phyloP scores from a whole-genome alignment of 352 stramenopile genomes.

The Phytophthora pini region DNA sequence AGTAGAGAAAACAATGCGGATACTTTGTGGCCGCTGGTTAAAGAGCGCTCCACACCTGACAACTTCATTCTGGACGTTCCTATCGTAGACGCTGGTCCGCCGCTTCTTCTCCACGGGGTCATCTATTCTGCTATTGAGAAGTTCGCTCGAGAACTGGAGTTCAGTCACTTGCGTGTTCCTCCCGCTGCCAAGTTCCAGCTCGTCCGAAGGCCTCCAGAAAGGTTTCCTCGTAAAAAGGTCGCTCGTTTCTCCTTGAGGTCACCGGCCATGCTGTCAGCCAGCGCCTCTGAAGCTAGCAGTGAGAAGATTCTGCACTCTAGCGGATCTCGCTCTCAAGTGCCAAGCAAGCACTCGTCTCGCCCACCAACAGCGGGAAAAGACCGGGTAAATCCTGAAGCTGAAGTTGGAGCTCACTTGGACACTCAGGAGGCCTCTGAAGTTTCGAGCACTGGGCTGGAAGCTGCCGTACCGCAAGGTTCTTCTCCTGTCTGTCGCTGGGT shows the following conservation, averaged over 20 bases:
- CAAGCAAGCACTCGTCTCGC: conserved; percentile 25
- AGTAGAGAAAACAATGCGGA: conserved; percentile 6
- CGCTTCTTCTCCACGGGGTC: conserved; percentile 63
- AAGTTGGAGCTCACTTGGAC: background rate
- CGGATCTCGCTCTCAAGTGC: conserved; percentile 9
- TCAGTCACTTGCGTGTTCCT: conserved; percentile 68
- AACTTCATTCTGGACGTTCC: conserved; percentile 70
- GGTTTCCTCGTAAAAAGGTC: conserved; percentile 66
- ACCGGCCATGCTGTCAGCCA: conserved; percentile 11
- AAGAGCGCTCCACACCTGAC: conserved; percentile 35
- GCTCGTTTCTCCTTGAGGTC: conserved; percentile 51
- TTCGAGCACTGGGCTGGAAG: conserved; percentile 1
- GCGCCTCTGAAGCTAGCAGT: conserved; percentile 23
- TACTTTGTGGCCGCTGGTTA: conserved; percentile 13
- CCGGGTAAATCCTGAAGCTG: no score
- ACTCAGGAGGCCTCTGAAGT: conserved; percentile 10
- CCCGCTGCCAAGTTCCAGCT: conserved; percentile 76
- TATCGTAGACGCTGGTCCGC: conserved; percentile 49
- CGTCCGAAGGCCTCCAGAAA: conserved; percentile 68
- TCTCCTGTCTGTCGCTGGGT: conserved; percentile 66
- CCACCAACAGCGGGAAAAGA: conserved; percentile 31
- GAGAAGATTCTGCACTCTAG: conserved; percentile 21
- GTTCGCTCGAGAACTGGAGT: conserved; percentile 66
- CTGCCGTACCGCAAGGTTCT: conserved; percentile 5
- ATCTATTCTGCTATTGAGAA: conserved; percentile 69